A percentile compares a stretch with the other conserved stretches of the same genome.
Evolutionary conservation across 257 asterid species (phyloP).

Genomic region (Fraxinus pennsylvanica): DNA sequence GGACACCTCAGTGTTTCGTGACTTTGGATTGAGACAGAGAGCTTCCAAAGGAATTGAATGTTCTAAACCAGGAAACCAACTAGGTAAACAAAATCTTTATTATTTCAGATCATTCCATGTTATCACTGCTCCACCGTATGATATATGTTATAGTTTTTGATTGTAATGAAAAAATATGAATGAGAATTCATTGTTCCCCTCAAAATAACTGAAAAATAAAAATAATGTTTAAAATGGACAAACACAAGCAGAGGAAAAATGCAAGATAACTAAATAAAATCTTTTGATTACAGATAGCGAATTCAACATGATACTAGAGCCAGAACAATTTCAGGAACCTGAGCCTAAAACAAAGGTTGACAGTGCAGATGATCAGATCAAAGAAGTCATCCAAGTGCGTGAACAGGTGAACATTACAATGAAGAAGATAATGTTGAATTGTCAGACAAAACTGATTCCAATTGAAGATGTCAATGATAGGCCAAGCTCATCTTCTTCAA

Average conservation of each 20-base stretch:
- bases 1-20: conserved; percentile 22
- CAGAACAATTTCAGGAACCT: conserved; percentile 31
- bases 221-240: background rate
- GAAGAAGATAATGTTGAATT: conserved; percentile 24
- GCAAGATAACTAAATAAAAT: background rate
- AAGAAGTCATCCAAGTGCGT: conserved; percentile 32
- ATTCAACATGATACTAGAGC: conserved; percentile 34
- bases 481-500: conserved; percentile 49
- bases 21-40: conserved; percentile 28
- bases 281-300: conserved; percentile 37
- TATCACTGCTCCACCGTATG: background rate
- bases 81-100: conserved; percentile 39
- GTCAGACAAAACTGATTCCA: conserved; percentile 24
- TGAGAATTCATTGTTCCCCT: background rate
- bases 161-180: background rate
- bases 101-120: background rate
- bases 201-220: too few relatives aligned
- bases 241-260: background rate
- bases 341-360: conserved; percentile 31
- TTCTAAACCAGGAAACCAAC: conserved; percentile 26
- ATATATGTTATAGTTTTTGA: background rate
- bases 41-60: conserved; percentile 15
- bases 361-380: conserved; percentile 37
- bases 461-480: conserved; percentile 29
- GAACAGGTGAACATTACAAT: background rate